Evolutionary conservation across 148 eudicot genomes (phyloP).

Genomic region (Rhododendron vialii): DNA sequence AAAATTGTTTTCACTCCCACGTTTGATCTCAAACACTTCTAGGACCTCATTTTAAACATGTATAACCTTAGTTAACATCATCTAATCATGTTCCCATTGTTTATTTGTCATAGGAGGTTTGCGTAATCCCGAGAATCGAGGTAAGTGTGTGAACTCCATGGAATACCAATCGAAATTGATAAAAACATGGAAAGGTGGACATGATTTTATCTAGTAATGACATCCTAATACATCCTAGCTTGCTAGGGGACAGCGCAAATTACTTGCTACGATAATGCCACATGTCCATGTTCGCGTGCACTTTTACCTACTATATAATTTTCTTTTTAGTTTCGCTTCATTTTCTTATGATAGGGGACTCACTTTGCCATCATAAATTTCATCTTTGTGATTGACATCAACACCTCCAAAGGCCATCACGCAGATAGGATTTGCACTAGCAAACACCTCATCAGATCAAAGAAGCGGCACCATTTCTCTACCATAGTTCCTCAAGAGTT

Average conservation of each 20-base stretch:
- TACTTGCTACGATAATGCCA: not conserved
- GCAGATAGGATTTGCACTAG: constrained; percentile 79
- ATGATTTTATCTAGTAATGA: no score
- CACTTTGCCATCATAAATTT: constrained; percentile 88
- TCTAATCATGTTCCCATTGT: no score
- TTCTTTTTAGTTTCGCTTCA: not conserved
- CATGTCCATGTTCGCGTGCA: not conserved
- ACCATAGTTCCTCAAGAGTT: constrained; percentile 94
- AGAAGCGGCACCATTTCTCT: constrained; percentile 99
- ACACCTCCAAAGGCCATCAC: constrained; percentile 97
- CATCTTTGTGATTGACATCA: constrained; percentile 91
- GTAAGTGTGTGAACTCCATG: no score
- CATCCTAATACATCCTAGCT: no score
- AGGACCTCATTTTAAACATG: no score
- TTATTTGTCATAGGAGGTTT: no score
- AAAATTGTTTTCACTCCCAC: no score
- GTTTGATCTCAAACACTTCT: no score
- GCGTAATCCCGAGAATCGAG: no score
- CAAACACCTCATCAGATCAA: constrained; percentile 93
- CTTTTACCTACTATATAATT: not conserved
- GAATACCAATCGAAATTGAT: no score
- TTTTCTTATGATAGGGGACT: not conserved
- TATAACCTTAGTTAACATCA: no score
- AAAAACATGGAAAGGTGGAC: no score
- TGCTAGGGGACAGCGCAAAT: not conserved